Evolutionary conservation across 257 asterid species (phyloP).

Genomic region (Paulownia fortunei): DNA sequence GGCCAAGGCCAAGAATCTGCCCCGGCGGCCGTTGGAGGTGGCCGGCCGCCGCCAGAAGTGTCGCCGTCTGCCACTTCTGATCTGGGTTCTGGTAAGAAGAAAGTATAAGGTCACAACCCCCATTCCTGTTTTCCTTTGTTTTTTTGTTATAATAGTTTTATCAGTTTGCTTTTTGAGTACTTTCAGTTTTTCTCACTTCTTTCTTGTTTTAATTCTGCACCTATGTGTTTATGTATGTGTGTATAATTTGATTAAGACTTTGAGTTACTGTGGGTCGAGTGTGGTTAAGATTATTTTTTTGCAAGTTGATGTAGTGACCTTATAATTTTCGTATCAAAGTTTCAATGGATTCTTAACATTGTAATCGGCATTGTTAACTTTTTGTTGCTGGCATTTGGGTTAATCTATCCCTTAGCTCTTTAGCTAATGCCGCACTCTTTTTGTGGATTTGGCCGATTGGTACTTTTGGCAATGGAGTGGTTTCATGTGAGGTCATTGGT

Average conservation of each 20-base stretch:
- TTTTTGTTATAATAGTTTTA: not conserved
- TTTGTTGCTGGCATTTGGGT: constrained; percentile 25
- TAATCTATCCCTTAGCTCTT: not conserved
- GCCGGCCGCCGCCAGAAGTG: constrained; percentile 58
- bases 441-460: constrained; percentile 27
- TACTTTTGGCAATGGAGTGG: constrained; percentile 46
- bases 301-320: constrained; percentile 26
- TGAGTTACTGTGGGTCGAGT: not conserved
- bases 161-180: not conserved
- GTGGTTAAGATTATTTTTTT: constrained; percentile 16
- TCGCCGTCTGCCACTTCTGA: constrained; percentile 83
- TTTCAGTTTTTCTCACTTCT: not conserved
- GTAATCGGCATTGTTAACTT: not conserved
- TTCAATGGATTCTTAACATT: not conserved
- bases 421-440: not conserved
- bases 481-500: constrained; percentile 45
- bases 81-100: constrained; percentile 75
- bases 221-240: not conserved
- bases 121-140: constrained; percentile 6
- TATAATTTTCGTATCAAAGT: not conserved
- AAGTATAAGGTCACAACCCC: not conserved
- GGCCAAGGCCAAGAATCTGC: constrained; percentile 54
- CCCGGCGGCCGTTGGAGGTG: constrained; percentile 45
- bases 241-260: not conserved
- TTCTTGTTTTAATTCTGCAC: not conserved